A percentile compares a stretch with the other conserved stretches of the same genome.
Evolutionary conservation across 2,329 filamentous ascomycete species (phyloP).

Genomic region (Penicillium sp.): DNA sequence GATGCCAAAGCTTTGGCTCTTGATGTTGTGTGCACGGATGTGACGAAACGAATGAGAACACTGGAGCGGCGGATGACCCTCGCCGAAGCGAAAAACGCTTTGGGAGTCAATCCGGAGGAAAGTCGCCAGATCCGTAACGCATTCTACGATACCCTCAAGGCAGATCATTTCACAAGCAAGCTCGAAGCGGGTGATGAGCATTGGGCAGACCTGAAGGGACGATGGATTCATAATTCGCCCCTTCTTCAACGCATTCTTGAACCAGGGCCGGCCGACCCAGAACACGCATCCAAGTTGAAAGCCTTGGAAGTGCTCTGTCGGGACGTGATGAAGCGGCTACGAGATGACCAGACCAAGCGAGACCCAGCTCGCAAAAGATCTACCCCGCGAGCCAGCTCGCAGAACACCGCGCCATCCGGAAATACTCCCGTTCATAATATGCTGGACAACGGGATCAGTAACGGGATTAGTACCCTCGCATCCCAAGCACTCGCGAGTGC

Average conservation of each 20-base stretch:
- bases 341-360: slow-evolving; percentile 68
- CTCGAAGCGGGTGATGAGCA: slow-evolving; percentile 73
- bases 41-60: slow-evolving; percentile 78
- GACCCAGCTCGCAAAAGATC: slow-evolving; percentile 55
- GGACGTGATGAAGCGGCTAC: slow-evolving; percentile 78
- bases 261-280: slow-evolving; percentile 58
- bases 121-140: slow-evolving; percentile 68
- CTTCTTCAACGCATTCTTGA: slow-evolving; percentile 63
- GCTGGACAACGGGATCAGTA: slow-evolving; percentile 39
- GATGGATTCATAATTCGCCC: slow-evolving; percentile 67
- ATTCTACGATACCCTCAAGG: slow-evolving; percentile 70
- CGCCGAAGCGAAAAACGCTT: slow-evolving; percentile 73
- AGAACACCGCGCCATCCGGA: slow-evolving; percentile 31
- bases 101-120: slow-evolving; percentile 72
- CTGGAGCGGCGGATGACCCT: slow-evolving; percentile 71
- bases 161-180: slow-evolving; percentile 73
- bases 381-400: slow-evolving; percentile 29
- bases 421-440: slow-evolving; percentile 32
- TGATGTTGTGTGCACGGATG: slow-evolving; percentile 80
- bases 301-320: slow-evolving; percentile 74
- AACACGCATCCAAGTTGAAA: slow-evolving; percentile 62
- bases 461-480: slow-evolving; percentile 52
- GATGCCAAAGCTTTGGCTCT: slow-evolving; percentile 72
- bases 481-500: slow-evolving; percentile 53
- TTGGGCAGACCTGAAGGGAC: slow-evolving; percentile 72